Evolutionary conservation across 2,329 filamentous ascomycete species (phyloP), one percentile per base, ranked within the genome.

Genomic region (Xenoacremonium recifei): DNA sequence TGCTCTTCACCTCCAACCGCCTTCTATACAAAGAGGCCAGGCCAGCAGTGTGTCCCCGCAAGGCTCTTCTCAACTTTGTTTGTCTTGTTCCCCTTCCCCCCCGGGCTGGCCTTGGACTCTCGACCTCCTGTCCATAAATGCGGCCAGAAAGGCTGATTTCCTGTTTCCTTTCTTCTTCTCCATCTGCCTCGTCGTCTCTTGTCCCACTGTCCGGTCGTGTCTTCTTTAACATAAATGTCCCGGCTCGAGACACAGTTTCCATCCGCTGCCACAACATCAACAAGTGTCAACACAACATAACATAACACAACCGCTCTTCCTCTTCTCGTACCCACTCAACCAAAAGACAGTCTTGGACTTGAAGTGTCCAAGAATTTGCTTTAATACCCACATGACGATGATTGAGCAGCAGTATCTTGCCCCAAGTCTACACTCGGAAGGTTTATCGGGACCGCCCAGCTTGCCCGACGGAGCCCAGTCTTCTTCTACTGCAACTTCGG

Each of bases 341-440:
- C 53, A 47, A 37, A 38, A 42, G 43, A 50, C 45, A 43, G 36
- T 30, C 37, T 48, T 53, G 55, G 55, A 44, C 49, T 44, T 42
- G 25, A 47, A 42, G 38, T 50, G 53, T 55, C 53, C 53, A 47
- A 48, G 38, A 50, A 34, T 47, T 49, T 39, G 47, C 37, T 29
- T 34, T 40, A 37, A 39, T 42, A 44, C 35, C 44, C 51, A 53
- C 55, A 57, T 61, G 60, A 63, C 51, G 58, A 64, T 65, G 62
- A 59, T 61, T 45, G 61, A 64, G 59, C 53, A 63, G 54, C 59
- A 59, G 37, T 65, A 63, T 54, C 56, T 63, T 51, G 44, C 55
- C 49, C 53, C 57, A 54, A 57, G 58, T 52, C 58, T 64, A 44
- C 60, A 63, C 39, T 43, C 54, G 43, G 60, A 58, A 47, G 49